Evolutionary conservation across 2,329 filamentous ascomycete species (phyloP).

Genomic region (Dothistroma septosporum): DNA sequence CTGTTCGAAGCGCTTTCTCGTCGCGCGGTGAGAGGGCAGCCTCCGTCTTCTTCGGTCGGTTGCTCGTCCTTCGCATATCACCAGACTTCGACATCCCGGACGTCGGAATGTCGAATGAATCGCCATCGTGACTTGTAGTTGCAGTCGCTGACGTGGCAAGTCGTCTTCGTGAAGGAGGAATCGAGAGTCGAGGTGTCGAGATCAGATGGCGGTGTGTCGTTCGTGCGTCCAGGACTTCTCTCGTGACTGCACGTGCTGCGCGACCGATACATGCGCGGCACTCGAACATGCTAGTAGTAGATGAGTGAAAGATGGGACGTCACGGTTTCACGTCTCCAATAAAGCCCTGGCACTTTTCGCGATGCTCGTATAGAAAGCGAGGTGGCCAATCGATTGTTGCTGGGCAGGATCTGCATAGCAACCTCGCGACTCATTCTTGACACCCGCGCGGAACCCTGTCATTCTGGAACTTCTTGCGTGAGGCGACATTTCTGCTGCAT

Average conservation of each 20-base stretch:
- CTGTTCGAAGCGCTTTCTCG: conserved; percentile 44
- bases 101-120: neutral
- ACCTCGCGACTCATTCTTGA: neutral
- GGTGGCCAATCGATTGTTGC: conserved; percentile 11
- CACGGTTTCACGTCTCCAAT: neutral
- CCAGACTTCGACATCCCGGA: neutral
- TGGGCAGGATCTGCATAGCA: conserved; percentile 1
- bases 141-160: conserved; percentile 7
- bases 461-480: no score
- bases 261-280: conserved; percentile 44
- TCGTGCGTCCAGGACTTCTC: conserved; percentile 25
- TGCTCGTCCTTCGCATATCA: neutral
- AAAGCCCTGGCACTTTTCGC: neutral
- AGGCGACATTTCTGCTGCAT: neutral
- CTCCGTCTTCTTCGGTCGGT: neutral
- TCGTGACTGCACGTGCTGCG: conserved; percentile 40
- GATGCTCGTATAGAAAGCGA: neutral
- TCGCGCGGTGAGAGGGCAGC: conserved; percentile 9
- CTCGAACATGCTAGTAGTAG: conserved; percentile 38
- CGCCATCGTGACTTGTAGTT: neutral
- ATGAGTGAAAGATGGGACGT: neutral
- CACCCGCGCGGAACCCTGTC: no score
- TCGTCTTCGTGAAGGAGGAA: conserved; percentile 6
- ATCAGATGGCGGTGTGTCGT: conserved; percentile 19
- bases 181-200: conserved; percentile 22